Percentiles rank a stretch among this genome's conserved stretches.
Conservation (phyloP, 139 green algal genomes). For the Trebouxia sp. region DNA sequence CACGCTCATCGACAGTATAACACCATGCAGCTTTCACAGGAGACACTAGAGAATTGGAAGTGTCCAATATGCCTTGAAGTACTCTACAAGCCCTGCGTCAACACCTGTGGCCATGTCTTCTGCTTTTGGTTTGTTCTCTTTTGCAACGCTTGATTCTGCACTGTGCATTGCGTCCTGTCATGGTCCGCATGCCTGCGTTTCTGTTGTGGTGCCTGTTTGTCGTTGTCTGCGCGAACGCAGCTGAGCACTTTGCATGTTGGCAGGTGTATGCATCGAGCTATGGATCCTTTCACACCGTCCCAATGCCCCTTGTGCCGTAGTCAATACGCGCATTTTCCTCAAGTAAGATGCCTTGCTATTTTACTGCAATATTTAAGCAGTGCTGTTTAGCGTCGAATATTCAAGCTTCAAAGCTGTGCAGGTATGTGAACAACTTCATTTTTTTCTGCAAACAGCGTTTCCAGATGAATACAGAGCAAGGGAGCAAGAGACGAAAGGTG, state of each 20-base stretch:
- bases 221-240: too few species aligned
- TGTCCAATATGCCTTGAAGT: slow-evolving; percentile 82
- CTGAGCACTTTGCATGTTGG: background rate
- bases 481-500: slow-evolving; percentile 36
- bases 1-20: background rate
- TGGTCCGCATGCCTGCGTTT: too few species aligned
- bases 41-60: slow-evolving; percentile 44
- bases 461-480: slow-evolving; percentile 34
- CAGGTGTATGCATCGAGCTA: slow-evolving; percentile 40
- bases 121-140: slow-evolving; percentile 82
- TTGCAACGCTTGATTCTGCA: too few species aligned
- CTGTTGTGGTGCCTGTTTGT: too few species aligned
- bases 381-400: background rate
- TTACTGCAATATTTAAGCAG: too few species aligned
- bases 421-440: slow-evolving; percentile 45
- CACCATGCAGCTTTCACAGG: background rate
- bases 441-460: slow-evolving; percentile 42
- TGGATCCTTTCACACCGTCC: slow-evolving; percentile 40
- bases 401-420: background rate
- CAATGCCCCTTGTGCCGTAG: slow-evolving; percentile 48
- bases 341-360: slow-evolving; percentile 30
- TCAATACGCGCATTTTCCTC: slow-evolving; percentile 45
- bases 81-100: slow-evolving; percentile 75
- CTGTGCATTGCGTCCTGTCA: too few species aligned
- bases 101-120: slow-evolving; percentile 80